Evolutionary conservation across 495 filamentous ascomycete species (phyloP).

Genomic region (Penicillium atrosanguineum): DNA sequence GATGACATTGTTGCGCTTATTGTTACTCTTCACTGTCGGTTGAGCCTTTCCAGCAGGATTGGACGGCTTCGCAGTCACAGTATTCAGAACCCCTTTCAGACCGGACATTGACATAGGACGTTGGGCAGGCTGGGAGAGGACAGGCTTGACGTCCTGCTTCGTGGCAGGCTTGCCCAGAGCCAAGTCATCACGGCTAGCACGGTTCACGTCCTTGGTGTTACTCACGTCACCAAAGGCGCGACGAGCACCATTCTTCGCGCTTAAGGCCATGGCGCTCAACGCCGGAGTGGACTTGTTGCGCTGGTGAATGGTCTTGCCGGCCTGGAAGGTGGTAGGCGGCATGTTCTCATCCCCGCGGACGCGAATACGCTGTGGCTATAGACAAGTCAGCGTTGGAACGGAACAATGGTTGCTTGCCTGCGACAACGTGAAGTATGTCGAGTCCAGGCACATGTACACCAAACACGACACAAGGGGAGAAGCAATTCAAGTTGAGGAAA

Average conservation of each 20-base stretch:
- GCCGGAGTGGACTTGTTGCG: conserved; percentile 79
- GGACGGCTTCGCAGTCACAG: conserved; percentile 33
- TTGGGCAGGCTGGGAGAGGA: conserved; percentile 62
- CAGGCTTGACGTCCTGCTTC: conserved; percentile 44
- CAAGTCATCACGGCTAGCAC: conserved; percentile 52
- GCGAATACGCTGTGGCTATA: conserved; percentile 72
- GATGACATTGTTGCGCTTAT: conserved; percentile 61
- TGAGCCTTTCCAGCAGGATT: conserved; percentile 41
- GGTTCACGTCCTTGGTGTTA: conserved; percentile 59
- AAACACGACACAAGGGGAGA: not conserved
- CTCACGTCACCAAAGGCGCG: conserved; percentile 79
- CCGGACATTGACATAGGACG: conserved; percentile 54
- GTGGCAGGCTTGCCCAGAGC: conserved; percentile 46
- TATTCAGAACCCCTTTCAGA: conserved; percentile 45
- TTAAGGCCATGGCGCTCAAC: conserved; percentile 54
- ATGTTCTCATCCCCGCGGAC: conserved; percentile 74
- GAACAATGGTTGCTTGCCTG: not conserved
- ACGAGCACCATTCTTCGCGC: conserved; percentile 66
- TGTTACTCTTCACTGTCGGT: conserved; percentile 35
- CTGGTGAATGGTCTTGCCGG: conserved; percentile 66
- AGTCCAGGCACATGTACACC: not conserved
- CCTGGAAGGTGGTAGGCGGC: conserved; percentile 43
- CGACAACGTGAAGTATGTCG: not conserved
- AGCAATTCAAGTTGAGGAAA: not conserved
- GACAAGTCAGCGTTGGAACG: conserved; percentile 6